phyloP scores from a whole-genome alignment of 192 early-diverging fungal species.

The Coemansia sp. region DNA sequence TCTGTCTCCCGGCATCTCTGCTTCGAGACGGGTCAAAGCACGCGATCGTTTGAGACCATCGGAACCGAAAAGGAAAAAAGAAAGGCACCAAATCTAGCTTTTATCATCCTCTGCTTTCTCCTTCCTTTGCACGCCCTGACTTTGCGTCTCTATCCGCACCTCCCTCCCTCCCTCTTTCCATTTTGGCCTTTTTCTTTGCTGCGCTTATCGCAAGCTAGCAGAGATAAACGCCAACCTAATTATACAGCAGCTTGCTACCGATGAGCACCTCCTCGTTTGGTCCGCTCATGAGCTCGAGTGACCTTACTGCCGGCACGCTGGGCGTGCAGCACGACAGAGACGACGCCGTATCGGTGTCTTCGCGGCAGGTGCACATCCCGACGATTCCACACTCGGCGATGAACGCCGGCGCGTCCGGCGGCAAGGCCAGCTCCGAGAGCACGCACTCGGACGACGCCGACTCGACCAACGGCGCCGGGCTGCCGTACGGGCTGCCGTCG shows the following conservation, averaged over 20 bases:
- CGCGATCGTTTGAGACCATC: not conserved
- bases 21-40: not conserved
- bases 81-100: not conserved
- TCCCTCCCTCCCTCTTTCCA: too few relatives aligned
- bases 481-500: constrained; percentile 40
- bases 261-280: constrained; percentile 24
- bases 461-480: not conserved
- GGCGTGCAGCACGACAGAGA: constrained; percentile 14
- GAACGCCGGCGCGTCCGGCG: constrained; percentile 12
- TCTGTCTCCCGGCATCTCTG: not conserved
- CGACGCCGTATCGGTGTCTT: constrained; percentile 16
- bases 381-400: constrained; percentile 37
- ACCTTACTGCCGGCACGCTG: constrained; percentile 3
- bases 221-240: too few relatives aligned
- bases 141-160: not conserved
- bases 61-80: not conserved
- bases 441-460: constrained; percentile 7
- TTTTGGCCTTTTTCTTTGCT: too few relatives aligned
- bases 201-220: too few relatives aligned
- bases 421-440: constrained; percentile 5
- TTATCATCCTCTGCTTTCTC: not conserved
- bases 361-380: constrained; percentile 41
- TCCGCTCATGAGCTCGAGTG: constrained; percentile 11
- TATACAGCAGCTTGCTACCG: too few relatives aligned
- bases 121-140: not conserved